Evolutionary conservation across 2,329 filamentous ascomycete species (phyloP).

Genomic region (Cladosporium cucumerinum): DNA sequence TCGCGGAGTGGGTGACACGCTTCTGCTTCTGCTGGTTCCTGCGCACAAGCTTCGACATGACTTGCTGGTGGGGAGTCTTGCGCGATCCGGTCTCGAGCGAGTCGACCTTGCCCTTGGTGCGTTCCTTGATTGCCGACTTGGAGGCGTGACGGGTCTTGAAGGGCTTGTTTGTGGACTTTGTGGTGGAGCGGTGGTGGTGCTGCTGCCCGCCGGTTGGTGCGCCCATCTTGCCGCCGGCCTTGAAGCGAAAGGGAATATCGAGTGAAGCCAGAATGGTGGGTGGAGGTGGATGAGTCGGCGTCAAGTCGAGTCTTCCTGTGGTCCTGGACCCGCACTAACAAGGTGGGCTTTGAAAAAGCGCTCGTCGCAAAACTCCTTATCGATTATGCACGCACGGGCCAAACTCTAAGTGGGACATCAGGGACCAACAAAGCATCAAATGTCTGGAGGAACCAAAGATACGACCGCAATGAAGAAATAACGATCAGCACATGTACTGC

Average conservation of each 20-base stretch:
- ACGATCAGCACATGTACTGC: not conserved
- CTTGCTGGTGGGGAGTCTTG: slow-evolving; percentile 89
- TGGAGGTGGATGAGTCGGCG: not conserved
- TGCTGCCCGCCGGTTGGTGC: slow-evolving; percentile 40
- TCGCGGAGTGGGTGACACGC: slow-evolving; percentile 76
- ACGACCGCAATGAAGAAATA: not conserved
- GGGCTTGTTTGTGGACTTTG: slow-evolving; percentile 80
- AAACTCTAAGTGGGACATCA: not conserved
- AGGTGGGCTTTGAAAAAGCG: slow-evolving; percentile 14
- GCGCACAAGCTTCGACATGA: slow-evolving; percentile 95
- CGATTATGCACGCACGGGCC: slow-evolving; percentile 9
- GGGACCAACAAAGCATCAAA: not conserved
- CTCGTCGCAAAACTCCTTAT: slow-evolving; percentile 5
- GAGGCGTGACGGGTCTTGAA: slow-evolving; percentile 92
- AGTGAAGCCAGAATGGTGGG: slow-evolving; percentile 12
- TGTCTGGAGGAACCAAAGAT: not conserved
- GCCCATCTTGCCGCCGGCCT: slow-evolving; percentile 57
- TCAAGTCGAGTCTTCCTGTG: not conserved
- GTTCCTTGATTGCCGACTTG: slow-evolving; percentile 81
- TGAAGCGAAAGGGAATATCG: slow-evolving; percentile 71
- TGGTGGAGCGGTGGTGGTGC: slow-evolving; percentile 90
- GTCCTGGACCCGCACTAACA: slow-evolving; percentile 3
- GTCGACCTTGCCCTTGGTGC: slow-evolving; percentile 80
- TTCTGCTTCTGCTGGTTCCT: slow-evolving; percentile 93
- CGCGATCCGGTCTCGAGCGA: slow-evolving; percentile 67